A percentile compares a stretch with the other conserved stretches of the same genome.
These are phyloP conservation scores for Agrocybe pediades DNA, from an alignment of 768 basidiomycete genomes.

Conservation along the genomic window DNA sequence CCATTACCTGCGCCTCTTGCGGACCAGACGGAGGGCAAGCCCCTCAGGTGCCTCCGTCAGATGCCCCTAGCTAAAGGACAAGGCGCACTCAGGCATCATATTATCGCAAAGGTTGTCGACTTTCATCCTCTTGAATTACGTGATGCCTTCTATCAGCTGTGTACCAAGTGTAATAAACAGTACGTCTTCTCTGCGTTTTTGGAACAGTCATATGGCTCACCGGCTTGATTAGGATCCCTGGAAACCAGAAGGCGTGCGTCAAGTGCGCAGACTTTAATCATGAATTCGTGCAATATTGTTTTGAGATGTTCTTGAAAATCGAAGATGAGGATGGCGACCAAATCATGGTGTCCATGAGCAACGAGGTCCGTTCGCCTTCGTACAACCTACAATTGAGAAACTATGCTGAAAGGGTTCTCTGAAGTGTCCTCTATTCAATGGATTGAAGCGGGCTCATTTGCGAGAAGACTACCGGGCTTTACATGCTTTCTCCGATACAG, in stretches of 20 bases:
- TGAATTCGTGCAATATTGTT: slow-evolving; percentile 49
- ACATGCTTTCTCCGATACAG: slow-evolving; percentile 35
- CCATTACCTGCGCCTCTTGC: background rate
- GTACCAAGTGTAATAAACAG: slow-evolving; percentile 54
- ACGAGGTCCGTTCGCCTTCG: slow-evolving; percentile 44
- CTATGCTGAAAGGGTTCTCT: background rate
- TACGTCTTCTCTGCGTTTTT: slow-evolving; percentile 26
- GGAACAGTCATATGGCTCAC: background rate
- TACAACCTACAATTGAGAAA: background rate
- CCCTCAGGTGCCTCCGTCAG: slow-evolving; percentile 36
- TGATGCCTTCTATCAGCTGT: slow-evolving; percentile 50
- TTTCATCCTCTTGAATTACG: slow-evolving; percentile 54
- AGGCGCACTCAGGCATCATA: slow-evolving; percentile 39
- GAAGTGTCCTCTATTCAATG: slow-evolving; percentile 47
- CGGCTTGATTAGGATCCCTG: slow-evolving; percentile 40
- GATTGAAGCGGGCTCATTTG: slow-evolving; percentile 45
- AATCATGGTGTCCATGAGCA: slow-evolving; percentile 49
- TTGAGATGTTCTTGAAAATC: slow-evolving; percentile 49
- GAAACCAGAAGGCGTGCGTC: slow-evolving; percentile 44
- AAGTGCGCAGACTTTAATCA: slow-evolving; percentile 55
- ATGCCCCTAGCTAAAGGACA: slow-evolving; percentile 26
- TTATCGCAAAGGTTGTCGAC: slow-evolving; percentile 54
- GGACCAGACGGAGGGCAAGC: slow-evolving; percentile 1
- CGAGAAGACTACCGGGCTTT: slow-evolving; percentile 38
- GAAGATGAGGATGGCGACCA: slow-evolving; percentile 48